phyloP scores from a whole-genome alignment of 495 filamentous ascomycete genomes.

The Bombardia bombarda region DNA sequence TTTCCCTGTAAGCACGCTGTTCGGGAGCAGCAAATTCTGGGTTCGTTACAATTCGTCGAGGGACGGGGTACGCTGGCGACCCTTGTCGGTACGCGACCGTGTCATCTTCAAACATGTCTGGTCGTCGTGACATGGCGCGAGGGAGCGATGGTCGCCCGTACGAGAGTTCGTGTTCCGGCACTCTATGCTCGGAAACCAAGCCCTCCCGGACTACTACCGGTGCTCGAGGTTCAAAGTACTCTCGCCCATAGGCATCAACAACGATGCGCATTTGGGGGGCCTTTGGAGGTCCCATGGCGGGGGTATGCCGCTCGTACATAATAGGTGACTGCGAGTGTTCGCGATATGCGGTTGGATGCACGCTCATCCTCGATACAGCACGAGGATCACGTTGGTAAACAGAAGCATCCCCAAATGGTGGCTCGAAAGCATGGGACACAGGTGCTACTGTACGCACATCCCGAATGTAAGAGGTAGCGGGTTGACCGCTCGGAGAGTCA shows the following conservation, averaged over 20 bases:
- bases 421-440: constrained; percentile 49
- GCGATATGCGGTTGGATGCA: constrained; percentile 37
- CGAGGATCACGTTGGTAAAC: constrained; percentile 49
- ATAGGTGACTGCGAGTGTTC: constrained; percentile 55
- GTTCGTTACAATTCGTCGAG: constrained; percentile 44
- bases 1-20: constrained; percentile 41
- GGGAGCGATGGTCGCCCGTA: constrained; percentile 35
- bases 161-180: constrained; percentile 33
- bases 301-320: constrained; percentile 37
- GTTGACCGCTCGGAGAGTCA: constrained; percentile 41
- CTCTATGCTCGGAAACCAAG: constrained; percentile 30
- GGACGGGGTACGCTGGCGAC: constrained; percentile 29
- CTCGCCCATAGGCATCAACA: constrained; percentile 61
- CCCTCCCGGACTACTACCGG: constrained; percentile 33
- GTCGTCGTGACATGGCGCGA: constrained; percentile 45
- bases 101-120: constrained; percentile 40
- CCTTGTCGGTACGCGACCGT: constrained; percentile 36
- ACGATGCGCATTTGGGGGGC: constrained; percentile 52
- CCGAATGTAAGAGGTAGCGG: constrained; percentile 33
- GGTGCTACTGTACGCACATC: constrained; percentile 46
- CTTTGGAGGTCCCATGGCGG: constrained; percentile 49
- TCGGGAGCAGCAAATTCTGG: constrained; percentile 40
- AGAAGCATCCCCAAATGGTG: constrained; percentile 31
- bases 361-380: constrained; percentile 30
- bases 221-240: constrained; percentile 55